Evolutionary conservation across 1,139 yeast species (phyloP).

Genomic region (Candida tropicalis): DNA sequence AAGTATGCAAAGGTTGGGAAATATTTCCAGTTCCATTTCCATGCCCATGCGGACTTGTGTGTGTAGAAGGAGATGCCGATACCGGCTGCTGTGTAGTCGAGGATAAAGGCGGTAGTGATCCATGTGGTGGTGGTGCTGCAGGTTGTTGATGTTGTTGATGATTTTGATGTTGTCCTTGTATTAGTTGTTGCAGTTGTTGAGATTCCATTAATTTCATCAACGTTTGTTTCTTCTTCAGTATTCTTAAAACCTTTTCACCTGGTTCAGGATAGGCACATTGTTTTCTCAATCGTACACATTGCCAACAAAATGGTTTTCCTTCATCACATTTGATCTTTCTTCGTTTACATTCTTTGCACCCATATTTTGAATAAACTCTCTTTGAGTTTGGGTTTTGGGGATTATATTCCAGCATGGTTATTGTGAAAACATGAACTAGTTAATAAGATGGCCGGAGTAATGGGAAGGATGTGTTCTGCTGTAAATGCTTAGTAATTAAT

Average conservation of each 20-base stretch:
- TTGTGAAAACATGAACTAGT: not conserved
- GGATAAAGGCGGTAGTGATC: slow-evolving; percentile 1
- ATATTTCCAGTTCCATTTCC: not conserved
- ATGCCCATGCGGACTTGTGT: not conserved
- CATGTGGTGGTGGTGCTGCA: slow-evolving; percentile 2
- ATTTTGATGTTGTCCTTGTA: not conserved
- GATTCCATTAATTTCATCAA: slow-evolving; percentile 7
- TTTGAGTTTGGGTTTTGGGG: slow-evolving; percentile 9
- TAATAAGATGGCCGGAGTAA: too few species aligned
- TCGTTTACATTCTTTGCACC: slow-evolving; percentile 45
- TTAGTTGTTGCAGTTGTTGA: slow-evolving; percentile 6
- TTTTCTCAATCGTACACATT: slow-evolving; percentile 37
- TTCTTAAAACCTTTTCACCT: slow-evolving; percentile 36
- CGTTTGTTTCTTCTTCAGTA: slow-evolving; percentile 23
- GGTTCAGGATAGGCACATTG: slow-evolving; percentile 35
- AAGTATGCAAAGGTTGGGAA: not conserved
- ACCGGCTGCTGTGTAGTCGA: not conserved
- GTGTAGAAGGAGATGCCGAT: not conserved
- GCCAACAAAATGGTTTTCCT: slow-evolving; percentile 57
- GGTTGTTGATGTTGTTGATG: slow-evolving; percentile 4
- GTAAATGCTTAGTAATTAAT: too few species aligned
- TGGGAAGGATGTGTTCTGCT: too few species aligned
- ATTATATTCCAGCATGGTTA: slow-evolving; percentile 1
- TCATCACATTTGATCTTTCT: slow-evolving; percentile 59
- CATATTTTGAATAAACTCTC: slow-evolving; percentile 35